Evolutionary conservation across 1,139 yeast genomes (phyloP).

Genomic region (Pichia sp.): DNA sequence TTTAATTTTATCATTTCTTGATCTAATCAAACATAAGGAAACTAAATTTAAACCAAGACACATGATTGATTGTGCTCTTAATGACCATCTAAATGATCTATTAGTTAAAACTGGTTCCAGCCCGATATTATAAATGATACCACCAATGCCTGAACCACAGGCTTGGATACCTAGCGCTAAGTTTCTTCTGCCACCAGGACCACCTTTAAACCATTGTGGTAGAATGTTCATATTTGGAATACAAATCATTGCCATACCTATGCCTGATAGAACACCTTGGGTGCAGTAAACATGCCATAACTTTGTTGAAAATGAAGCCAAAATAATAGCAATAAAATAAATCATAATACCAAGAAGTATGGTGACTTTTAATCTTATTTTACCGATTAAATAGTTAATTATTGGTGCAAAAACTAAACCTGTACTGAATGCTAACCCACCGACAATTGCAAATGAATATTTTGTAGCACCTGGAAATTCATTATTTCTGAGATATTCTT

Average conservation of each 20-base stretch:
- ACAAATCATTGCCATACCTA: constrained; percentile 44
- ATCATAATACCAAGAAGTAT: constrained; percentile 37
- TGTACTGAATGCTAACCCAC: constrained; percentile 48
- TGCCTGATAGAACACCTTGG: constrained; percentile 55
- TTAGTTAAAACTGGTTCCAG: constrained; percentile 43
- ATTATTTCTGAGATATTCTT: constrained; percentile 38
- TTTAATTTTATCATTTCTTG: constrained; percentile 28
- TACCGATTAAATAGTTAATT: constrained; percentile 38
- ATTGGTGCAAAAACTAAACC: constrained; percentile 42
- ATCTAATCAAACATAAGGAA: constrained; percentile 24
- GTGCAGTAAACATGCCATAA: constrained; percentile 46
- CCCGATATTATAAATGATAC: constrained; percentile 47
- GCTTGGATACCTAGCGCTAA: constrained; percentile 56
- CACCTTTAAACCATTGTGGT: constrained; percentile 53
- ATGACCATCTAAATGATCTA: constrained; percentile 53
- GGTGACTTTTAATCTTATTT: constrained; percentile 36
- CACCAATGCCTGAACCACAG: constrained; percentile 63
- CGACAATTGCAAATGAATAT: constrained; percentile 52
- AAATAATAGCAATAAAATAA: constrained; percentile 44
- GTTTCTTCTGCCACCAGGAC: constrained; percentile 41
- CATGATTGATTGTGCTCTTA: constrained; percentile 46
- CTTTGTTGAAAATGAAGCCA: constrained; percentile 47
- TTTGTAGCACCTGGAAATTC: constrained; percentile 44
- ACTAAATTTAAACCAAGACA: constrained; percentile 38
- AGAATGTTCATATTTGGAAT: constrained; percentile 48